Evolutionary conservation across 148 eudicot genomes (phyloP).

Genomic region (Agrostemma githago): DNA sequence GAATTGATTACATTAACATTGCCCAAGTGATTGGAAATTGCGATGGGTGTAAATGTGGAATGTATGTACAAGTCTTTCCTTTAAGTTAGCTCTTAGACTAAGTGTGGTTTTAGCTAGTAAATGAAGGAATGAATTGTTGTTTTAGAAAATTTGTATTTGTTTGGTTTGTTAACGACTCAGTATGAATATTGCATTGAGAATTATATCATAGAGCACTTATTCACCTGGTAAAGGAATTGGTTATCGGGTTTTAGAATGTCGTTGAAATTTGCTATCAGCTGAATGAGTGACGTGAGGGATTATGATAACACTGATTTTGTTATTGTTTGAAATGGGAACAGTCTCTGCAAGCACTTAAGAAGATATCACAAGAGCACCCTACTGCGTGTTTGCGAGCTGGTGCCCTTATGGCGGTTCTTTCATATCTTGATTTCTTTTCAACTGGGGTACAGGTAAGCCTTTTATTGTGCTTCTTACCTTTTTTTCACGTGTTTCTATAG

Average conservation of each 20-base stretch:
- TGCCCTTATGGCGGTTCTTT: slow-evolving; percentile 95
- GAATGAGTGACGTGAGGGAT: not conserved
- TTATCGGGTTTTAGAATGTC: no score
- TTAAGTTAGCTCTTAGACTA: not conserved
- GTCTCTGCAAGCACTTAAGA: slow-evolving; percentile 99
- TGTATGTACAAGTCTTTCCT: not conserved
- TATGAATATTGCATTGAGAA: no score
- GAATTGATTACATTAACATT: not conserved
- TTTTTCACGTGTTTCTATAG: slow-evolving; percentile 1
- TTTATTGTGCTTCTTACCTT: not conserved
- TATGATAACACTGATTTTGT: slow-evolving; percentile 1
- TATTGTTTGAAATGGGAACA: slow-evolving; percentile 28
- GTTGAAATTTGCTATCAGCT: not conserved
- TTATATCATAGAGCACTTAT: not conserved
- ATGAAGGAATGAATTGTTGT: not conserved
- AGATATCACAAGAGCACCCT: slow-evolving; percentile 95
- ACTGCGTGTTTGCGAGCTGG: slow-evolving; percentile 97
- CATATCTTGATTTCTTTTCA: slow-evolving; percentile 94
- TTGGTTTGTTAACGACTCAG: no score
- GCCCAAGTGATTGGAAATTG: not conserved
- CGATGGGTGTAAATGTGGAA: not conserved
- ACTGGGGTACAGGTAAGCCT: slow-evolving; percentile 86
- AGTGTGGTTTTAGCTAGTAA: not conserved
- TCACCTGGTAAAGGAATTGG: not conserved
- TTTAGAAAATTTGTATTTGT: not conserved